Conservation (phyloP, 352 stramenopile species). For the Globisporangium carolinianum region DNA sequence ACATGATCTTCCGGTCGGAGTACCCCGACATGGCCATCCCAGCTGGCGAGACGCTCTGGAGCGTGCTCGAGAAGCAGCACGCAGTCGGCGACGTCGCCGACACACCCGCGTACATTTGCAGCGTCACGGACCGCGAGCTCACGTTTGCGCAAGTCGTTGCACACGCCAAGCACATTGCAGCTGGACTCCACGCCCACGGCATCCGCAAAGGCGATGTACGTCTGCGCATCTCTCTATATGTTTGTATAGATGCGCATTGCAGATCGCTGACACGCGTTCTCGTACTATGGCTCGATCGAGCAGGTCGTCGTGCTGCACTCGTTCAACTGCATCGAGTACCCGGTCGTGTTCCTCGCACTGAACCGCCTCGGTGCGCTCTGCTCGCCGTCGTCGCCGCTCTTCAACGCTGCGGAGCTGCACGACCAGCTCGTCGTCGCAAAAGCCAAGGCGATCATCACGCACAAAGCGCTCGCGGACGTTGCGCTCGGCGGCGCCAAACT, state of each 20-base stretch:
- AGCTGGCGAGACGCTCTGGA: constrained; percentile 28
- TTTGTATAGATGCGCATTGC: not conserved
- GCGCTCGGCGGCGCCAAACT: constrained; percentile 21
- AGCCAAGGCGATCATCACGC: constrained; percentile 22
- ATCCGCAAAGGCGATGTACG: constrained; percentile 37
- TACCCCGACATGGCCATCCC: constrained; percentile 19
- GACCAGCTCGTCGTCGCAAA: constrained; percentile 25
- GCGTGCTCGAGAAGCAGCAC: constrained; percentile 26
- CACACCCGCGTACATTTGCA: constrained; percentile 32
- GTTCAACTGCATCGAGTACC: constrained; percentile 49
- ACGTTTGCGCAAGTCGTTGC: constrained; percentile 24
- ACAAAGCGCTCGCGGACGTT: constrained; percentile 19
- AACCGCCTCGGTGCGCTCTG: constrained; percentile 32
- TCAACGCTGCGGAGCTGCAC: constrained; percentile 26
- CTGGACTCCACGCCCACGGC: constrained; percentile 25
- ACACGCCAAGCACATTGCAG: constrained; percentile 20
- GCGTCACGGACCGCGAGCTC: constrained; percentile 25
- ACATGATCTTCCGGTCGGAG: constrained; percentile 33
- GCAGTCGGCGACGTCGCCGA: constrained; percentile 9
- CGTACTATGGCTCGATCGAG: not conserved
- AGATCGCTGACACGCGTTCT: not conserved
- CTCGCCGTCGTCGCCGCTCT: constrained; percentile 29
- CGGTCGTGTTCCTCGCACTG: constrained; percentile 32
- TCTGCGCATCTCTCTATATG: not conserved
- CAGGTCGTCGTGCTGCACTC: constrained; percentile 38